Conservation (phyloP, 2,329 filamentous ascomycete species). For the Dactylonectria macrodidyma region DNA sequence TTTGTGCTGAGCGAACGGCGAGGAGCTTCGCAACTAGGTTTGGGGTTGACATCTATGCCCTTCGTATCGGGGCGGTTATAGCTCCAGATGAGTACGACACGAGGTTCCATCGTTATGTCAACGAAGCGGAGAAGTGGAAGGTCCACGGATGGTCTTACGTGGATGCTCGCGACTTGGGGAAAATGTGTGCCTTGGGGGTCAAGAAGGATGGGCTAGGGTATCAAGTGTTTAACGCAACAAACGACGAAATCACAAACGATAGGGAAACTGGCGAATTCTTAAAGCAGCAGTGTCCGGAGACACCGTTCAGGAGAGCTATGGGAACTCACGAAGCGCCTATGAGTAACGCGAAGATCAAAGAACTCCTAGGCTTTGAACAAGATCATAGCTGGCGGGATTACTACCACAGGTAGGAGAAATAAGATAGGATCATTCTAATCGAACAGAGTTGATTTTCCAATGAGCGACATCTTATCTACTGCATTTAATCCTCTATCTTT, state of each 20-base stretch:
- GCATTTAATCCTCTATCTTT: too few species aligned
- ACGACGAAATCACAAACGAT: constrained; percentile 73
- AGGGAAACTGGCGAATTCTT: constrained; percentile 67
- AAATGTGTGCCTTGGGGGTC: constrained; percentile 71
- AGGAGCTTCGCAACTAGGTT: constrained; percentile 71
- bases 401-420: too few species aligned
- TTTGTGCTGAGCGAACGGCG: constrained; percentile 72
- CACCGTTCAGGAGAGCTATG: constrained; percentile 69
- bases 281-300: constrained; percentile 62
- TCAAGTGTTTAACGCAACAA: constrained; percentile 76
- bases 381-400: constrained; percentile 66
- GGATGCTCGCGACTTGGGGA: constrained; percentile 73
- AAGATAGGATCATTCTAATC: too few species aligned
- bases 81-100: constrained; percentile 75
- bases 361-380: constrained; percentile 72
- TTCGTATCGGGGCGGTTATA: constrained; percentile 74
- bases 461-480: too few species aligned
- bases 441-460: too few species aligned
- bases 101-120: too few species aligned
- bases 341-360: constrained; percentile 72
- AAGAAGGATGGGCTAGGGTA: constrained; percentile 70
- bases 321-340: constrained; percentile 72
- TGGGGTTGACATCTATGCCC: constrained; percentile 70
- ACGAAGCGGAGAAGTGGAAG: constrained; percentile 65
- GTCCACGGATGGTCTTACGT: constrained; percentile 76